Evolutionary conservation across 2,329 filamentous ascomycete genomes (phyloP).

Genomic region (Diaporthe sp.): DNA sequence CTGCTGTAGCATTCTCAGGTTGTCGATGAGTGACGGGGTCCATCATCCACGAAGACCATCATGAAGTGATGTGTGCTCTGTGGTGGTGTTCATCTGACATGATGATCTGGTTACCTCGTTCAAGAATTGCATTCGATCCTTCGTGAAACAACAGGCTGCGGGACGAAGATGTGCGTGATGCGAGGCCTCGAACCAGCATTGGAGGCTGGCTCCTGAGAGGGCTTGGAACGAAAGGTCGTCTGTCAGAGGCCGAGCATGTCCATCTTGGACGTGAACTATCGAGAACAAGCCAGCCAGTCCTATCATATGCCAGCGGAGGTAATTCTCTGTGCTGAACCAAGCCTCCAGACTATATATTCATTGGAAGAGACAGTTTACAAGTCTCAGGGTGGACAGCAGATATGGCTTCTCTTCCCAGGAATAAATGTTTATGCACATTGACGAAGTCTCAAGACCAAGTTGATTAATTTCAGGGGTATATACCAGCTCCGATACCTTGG

Average conservation of each 20-base stretch:
- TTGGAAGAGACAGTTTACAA: not conserved
- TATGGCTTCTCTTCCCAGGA: not conserved
- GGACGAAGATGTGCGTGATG: not conserved
- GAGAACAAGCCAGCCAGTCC: no score
- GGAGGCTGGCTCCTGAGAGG: not conserved
- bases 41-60: not conserved
- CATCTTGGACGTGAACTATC: not conserved
- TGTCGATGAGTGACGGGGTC: not conserved
- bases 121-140: not conserved
- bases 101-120: not conserved
- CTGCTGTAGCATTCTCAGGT: not conserved
- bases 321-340: not conserved
- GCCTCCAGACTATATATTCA: not conserved
- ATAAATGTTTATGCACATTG: not conserved
- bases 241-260: not conserved
- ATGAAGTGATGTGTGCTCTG: not conserved
- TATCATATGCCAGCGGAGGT: not conserved
- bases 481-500: not conserved
- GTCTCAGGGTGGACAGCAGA: not conserved
- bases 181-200: not conserved
- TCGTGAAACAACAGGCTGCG: not conserved
- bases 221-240: not conserved
- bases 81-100: not conserved
- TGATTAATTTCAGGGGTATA: conserved; percentile 23
- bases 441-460: not conserved